These are phyloP conservation scores for Colletotrichum sp. DNA, from an alignment of 2,329 filamentous ascomycete genomes.

Conservation along the genomic window DNA sequence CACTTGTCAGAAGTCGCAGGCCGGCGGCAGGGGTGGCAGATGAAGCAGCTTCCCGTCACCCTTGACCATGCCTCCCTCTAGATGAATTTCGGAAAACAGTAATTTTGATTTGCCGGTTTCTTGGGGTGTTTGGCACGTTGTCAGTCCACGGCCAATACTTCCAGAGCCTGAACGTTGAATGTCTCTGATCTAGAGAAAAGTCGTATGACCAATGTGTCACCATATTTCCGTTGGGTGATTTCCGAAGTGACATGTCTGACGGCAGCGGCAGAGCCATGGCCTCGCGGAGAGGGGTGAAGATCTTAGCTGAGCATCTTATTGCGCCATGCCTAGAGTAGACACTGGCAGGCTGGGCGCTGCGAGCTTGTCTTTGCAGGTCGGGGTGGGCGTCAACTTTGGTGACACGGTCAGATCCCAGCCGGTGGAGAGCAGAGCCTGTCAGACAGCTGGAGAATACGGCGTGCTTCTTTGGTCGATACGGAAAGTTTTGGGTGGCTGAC, in stretches of 20 bases:
- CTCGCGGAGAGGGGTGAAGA: background rate
- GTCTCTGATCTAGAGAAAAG: background rate
- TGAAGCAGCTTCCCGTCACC: slow-evolving; percentile 10
- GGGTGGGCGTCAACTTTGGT: background rate
- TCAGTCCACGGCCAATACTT: background rate
- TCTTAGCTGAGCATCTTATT: background rate
- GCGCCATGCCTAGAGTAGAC: background rate
- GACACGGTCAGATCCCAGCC: background rate
- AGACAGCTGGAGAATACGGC: background rate
- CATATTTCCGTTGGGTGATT: background rate
- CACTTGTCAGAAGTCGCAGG: background rate
- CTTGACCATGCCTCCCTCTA: background rate
- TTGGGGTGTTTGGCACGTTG: background rate
- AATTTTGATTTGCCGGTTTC: background rate
- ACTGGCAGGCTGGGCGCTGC: background rate
- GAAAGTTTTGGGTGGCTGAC: background rate
- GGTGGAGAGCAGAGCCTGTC: background rate
- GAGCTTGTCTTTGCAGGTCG: background rate
- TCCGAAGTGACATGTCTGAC: background rate
- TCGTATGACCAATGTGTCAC: background rate
- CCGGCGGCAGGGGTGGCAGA: background rate
- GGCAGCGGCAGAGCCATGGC: background rate
- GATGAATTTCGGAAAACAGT: background rate
- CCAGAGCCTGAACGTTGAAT: background rate
- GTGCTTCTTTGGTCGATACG: background rate